These are phyloP conservation scores for Pichia sp. DNA, from an alignment of 1,139 yeast genomes.

Conservation along the genomic window DNA sequence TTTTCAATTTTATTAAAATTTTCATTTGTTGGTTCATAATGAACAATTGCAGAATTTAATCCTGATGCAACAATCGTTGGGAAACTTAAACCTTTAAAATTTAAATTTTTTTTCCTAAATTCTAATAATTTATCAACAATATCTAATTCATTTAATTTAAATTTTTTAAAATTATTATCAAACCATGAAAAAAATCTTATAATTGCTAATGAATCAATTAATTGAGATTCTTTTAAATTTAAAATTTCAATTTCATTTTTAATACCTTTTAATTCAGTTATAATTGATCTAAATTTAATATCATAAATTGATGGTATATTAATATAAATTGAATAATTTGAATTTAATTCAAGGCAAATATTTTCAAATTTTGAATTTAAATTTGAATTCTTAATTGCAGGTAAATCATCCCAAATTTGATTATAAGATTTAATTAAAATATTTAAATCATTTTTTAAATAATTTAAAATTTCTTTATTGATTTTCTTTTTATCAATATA, in stretches of 20 bases:
- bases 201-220: slow-evolving; percentile 51
- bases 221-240: slow-evolving; percentile 46
- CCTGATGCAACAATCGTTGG: slow-evolving; percentile 52
- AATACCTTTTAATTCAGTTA: slow-evolving; percentile 40
- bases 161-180: slow-evolving; percentile 31
- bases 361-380: slow-evolving; percentile 15
- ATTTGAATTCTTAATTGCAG: slow-evolving; percentile 19
- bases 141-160: slow-evolving; percentile 38
- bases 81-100: slow-evolving; percentile 48
- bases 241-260: slow-evolving; percentile 43
- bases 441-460: slow-evolving; percentile 28
- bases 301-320: slow-evolving; percentile 31
- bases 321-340: slow-evolving; percentile 47
- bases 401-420: slow-evolving; percentile 40
- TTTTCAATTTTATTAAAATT: slow-evolving; percentile 39
- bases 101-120: slow-evolving; percentile 38
- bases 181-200: slow-evolving; percentile 50
- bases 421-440: slow-evolving; percentile 36
- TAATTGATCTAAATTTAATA: slow-evolving; percentile 26
- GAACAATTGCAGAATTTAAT: slow-evolving; percentile 49
- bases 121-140: slow-evolving; percentile 42
- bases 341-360: slow-evolving; percentile 36
- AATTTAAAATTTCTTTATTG: slow-evolving; percentile 20
- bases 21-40: slow-evolving; percentile 47
- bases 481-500: slow-evolving; percentile 38